Percentiles rank a stretch among this genome's conserved stretches.
These are phyloP conservation scores for Hamigera avellanea DNA, from an alignment of 495 filamentous ascomycete genomes.

Conservation along the genomic window DNA sequence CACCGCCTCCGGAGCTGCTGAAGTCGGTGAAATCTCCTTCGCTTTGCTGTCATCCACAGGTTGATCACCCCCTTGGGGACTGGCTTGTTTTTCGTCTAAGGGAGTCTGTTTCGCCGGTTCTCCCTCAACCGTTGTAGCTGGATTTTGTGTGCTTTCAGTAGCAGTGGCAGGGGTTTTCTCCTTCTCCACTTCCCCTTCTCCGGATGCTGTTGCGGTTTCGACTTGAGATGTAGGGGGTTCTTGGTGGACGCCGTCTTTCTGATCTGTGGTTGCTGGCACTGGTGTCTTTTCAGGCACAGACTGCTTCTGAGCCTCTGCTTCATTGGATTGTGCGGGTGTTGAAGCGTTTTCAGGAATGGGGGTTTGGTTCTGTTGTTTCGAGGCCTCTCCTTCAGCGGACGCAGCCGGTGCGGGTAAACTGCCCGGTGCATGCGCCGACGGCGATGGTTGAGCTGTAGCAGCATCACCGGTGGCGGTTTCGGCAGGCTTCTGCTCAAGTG, in stretches of 20 bases:
- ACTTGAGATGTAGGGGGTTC: neutral
- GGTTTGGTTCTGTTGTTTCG: conserved; percentile 1
- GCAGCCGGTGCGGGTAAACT: neutral
- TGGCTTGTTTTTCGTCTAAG: no score
- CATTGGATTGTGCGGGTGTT: conserved; percentile 1
- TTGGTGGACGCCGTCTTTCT: neutral
- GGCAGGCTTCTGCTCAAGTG: conserved; percentile 11
- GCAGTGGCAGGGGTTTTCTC: no score
- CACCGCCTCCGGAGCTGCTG: no score
- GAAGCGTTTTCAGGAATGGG: conserved; percentile 1
- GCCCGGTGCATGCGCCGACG: conserved; percentile 1
- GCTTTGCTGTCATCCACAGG: no score
- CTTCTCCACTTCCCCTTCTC: no score
- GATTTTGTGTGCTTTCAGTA: no score
- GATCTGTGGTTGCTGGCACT: no score
- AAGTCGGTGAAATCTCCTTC: no score
- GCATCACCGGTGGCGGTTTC: conserved; percentile 6
- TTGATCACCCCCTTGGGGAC: no score
- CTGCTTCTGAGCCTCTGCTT: conserved; percentile 1
- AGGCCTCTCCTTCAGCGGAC: conserved; percentile 3
- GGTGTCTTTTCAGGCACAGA: no score
- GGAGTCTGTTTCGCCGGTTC: no score
- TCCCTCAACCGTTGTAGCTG: no score
- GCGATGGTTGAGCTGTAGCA: conserved; percentile 1
- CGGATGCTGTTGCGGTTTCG: neutral